Evolutionary conservation across 164 flowering plant genomes (phyloP), one percentile per base, ranked within the genome.

Genomic region (Dillenia suffruticosa): DNA sequence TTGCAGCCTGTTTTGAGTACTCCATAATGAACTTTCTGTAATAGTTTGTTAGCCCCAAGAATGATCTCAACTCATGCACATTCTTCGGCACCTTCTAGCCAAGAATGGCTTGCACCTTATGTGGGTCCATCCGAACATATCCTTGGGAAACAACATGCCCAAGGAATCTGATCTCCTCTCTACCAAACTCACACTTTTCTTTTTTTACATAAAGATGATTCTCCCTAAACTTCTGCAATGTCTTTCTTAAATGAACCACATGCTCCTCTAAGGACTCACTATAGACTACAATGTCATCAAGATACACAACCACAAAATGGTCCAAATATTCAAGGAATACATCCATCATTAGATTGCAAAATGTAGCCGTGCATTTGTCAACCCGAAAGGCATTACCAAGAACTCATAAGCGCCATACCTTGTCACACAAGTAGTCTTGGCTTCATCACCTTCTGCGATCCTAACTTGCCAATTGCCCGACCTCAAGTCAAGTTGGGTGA

Each of bases 401-500:
- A 61, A 72, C 24, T 67, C 64, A 46, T 13, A 71, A 2, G 58
- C 49, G 2, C 68, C 58, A 50, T 59, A 72, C 43, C 51, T 46
- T 0, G 67, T 62, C 6, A 66, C 60, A 9, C 50, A 64, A 0
- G 54, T 53, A 1, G 62, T 63, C 53, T 72, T 72, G 11, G 54
- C 13, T 32, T 63, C 59, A 56, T 67, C 75, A 11, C 68, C 62
- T 8, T 53, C 49, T 0, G 59, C 62, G 3, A 72, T 51, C 2
- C 62, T 15, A 11, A 72, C 68, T 60, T 67, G 68, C 63, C 63
- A 54, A 56, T 71, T 67, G 2, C 75, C 68, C 32, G 32, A 26
- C 32, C 32, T 26, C 32, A 26, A 26, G 32, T 26, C 32, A 26
- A 26, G 32, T 26, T 26, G 1, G 5, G 32, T 26, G 32, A 26